A percentile compares a stretch with the other conserved stretches of the same genome.
These are phyloP conservation scores for Heteromeles arbutifolia DNA, from an alignment of 306 rosid genomes.

Conservation along the genomic window DNA sequence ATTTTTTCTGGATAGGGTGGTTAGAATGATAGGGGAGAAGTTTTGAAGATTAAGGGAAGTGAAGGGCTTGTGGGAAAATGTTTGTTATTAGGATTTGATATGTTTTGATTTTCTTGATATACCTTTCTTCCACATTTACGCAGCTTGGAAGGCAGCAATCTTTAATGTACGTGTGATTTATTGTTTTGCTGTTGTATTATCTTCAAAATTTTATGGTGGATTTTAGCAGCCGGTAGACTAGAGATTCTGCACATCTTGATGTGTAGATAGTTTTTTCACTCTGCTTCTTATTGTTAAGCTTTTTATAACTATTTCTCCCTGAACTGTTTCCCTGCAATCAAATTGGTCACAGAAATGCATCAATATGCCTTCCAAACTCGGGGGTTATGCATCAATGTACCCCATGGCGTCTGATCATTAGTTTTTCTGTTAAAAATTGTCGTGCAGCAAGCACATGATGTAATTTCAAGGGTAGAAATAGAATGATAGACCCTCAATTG, in stretches of 20 bases:
- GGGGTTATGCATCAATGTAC: neutral
- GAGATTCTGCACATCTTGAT: neutral
- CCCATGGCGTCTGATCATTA: neutral
- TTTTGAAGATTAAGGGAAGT: neutral
- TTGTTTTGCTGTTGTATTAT: neutral
- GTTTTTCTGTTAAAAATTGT: neutral
- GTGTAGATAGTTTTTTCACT: neutral
- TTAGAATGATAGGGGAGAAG: neutral
- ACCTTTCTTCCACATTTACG: neutral
- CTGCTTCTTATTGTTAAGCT: neutral
- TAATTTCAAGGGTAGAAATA: neutral
- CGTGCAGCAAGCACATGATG: neutral
- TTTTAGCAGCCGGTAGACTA: neutral
- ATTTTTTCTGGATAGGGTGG: neutral
- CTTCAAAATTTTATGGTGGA: neutral
- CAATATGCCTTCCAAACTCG: neutral
- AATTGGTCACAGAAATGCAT: neutral
- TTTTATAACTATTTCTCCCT: neutral
- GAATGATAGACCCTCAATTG: neutral
- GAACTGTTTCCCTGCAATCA: neutral
- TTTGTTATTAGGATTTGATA: neutral
- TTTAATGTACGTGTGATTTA: neutral
- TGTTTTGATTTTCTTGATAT: neutral
- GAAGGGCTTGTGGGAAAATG: neutral
- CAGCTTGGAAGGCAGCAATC: neutral